Evolutionary conservation across 106 monocot species (phyloP).

Genomic region (Dendrobium chrysotoxum): DNA sequence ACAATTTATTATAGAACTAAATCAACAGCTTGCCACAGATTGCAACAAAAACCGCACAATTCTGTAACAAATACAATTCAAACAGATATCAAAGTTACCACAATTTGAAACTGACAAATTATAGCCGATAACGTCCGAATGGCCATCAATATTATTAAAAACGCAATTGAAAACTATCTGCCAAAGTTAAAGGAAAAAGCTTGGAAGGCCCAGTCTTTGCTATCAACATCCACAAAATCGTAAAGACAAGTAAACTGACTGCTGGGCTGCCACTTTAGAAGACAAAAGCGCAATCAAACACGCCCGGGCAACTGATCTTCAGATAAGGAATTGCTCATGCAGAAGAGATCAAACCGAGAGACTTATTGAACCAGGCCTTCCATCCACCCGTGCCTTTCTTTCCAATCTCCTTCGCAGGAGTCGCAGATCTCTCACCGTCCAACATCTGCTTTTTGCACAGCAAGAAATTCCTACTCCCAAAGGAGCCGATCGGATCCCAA

Average conservation of each 20-base stretch:
- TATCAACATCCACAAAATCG: too few species aligned
- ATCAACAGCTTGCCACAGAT: not conserved
- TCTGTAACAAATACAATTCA: not conserved
- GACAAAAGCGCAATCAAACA: too few species aligned
- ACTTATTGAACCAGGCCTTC: slow-evolving; percentile 14
- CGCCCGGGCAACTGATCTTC: not conserved
- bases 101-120: not conserved
- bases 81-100: not conserved
- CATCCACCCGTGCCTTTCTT: slow-evolving; percentile 7
- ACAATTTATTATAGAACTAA: not conserved
- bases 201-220: not conserved
- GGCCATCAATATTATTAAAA: not conserved
- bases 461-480: slow-evolving; percentile 12
- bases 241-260: too few species aligned
- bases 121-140: not conserved
- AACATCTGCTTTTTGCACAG: slow-evolving; percentile 3
- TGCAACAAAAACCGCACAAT: not conserved
- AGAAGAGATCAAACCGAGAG: slow-evolving; percentile 1
- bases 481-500: slow-evolving; percentile 8
- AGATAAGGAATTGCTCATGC: not conserved
- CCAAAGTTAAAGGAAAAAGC: too few species aligned
- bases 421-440: not conserved
- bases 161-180: not conserved
- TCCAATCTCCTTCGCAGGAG: not conserved
- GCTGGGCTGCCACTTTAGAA: too few species aligned